Percentiles rank a stretch among this genome's conserved stretches.
Conservation (phyloP, 176 grass and related monocot genomes). For the Ampelocalamus luodianensis region DNA sequence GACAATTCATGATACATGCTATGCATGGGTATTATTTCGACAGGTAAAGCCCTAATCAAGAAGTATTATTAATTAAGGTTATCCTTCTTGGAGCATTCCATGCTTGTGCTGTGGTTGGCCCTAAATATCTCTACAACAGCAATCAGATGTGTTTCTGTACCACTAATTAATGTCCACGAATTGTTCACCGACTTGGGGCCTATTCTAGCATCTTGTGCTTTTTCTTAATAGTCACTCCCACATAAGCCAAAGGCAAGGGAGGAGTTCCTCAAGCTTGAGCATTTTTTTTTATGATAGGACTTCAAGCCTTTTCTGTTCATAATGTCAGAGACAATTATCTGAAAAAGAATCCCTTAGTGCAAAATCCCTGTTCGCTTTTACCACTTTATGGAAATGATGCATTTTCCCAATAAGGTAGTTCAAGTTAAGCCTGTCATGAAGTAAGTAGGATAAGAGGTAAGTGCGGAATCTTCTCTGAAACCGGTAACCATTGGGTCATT, state of each 20-base stretch:
- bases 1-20: slow-evolving; percentile 94
- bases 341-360: neutral
- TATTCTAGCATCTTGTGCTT: slow-evolving; percentile 33
- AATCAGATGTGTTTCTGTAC: slow-evolving; percentile 12
- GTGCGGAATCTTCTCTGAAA: slow-evolving; percentile 1
- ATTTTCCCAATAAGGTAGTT: slow-evolving; percentile 16
- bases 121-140: slow-evolving; percentile 22
- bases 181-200: neutral
- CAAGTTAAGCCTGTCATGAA: slow-evolving; percentile 17
- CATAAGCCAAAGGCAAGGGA: slow-evolving; percentile 39
- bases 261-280: slow-evolving; percentile 2
- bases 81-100: neutral
- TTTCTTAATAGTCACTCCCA: slow-evolving; percentile 1
- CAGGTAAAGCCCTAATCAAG: slow-evolving; percentile 64
- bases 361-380: slow-evolving; percentile 19
- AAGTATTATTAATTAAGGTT: neutral
- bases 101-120: neutral
- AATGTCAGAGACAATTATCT: neutral
- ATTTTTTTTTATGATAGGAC: slow-evolving; percentile 6
- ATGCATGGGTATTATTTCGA: slow-evolving; percentile 97
- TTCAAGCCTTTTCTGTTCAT: slow-evolving; percentile 36
- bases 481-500: neutral
- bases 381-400: slow-evolving; percentile 17
- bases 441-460: slow-evolving; percentile 18
- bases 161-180: neutral